A percentile compares a stretch with the other conserved stretches of the same genome.
Evolutionary conservation across 176 grass and related monocot genomes (phyloP).

Genomic region (Echinochloa phyllopogon): DNA sequence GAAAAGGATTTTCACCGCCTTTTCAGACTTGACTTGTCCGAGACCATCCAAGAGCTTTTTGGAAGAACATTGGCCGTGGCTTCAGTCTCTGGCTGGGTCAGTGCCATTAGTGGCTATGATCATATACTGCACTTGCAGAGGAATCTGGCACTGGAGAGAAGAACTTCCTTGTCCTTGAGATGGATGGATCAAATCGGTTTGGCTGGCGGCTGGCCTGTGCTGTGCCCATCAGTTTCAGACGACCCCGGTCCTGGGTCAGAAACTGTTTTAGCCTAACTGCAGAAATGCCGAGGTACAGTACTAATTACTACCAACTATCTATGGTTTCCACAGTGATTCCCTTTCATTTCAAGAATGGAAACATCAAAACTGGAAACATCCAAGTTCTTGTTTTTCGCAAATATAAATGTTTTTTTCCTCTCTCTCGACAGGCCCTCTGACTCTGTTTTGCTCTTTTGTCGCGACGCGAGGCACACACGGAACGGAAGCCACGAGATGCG

Average conservation of each 20-base stretch:
- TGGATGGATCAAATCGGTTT: background rate
- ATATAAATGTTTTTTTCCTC: background rate
- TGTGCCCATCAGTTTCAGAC: background rate
- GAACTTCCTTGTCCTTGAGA: background rate
- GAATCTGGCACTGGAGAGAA: background rate
- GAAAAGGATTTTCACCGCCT: conserved; percentile 5
- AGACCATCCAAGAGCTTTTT: background rate
- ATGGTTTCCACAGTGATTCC: background rate
- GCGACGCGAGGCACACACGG: background rate
- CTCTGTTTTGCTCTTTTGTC: conserved; percentile 20
- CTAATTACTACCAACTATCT: background rate
- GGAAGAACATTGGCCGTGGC: background rate
- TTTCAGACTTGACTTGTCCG: conserved; percentile 35
- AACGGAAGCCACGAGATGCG: conserved; percentile 2
- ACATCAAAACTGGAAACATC: too few relatives aligned
- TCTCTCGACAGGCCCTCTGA: background rate
- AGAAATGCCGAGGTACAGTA: background rate
- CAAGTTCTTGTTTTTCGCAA: rapidly evolving
- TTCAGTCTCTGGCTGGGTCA: background rate
- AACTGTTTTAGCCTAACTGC: background rate
- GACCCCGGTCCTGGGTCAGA: background rate
- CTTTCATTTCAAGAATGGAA: too few relatives aligned
- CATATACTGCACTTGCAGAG: background rate
- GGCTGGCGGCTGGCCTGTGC: background rate
- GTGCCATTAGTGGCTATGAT: conserved; percentile 23